Conservation (phyloP, 345 rosid species). For the Durio zibethinus region DNA sequence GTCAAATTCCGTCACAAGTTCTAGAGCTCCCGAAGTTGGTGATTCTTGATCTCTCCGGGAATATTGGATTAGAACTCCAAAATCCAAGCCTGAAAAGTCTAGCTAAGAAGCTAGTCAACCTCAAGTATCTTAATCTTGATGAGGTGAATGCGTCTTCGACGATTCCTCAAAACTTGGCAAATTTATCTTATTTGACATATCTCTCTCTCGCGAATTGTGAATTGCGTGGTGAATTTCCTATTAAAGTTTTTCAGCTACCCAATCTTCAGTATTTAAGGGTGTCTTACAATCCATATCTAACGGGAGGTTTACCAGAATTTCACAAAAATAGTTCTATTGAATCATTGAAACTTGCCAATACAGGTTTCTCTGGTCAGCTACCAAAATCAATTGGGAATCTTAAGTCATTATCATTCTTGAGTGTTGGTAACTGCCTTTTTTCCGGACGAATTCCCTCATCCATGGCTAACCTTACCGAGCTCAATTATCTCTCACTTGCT, state of each 20-base stretch:
- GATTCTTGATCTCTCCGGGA: too few species aligned
- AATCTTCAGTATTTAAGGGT: background rate
- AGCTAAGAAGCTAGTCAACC: background rate
- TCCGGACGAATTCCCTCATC: conserved; percentile 7
- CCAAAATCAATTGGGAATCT: conserved; percentile 18
- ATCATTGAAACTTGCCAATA: background rate
- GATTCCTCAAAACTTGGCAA: background rate
- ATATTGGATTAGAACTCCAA: too few species aligned
- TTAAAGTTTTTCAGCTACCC: background rate
- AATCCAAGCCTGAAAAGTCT: background rate
- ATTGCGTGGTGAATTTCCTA: conserved; percentile 11
- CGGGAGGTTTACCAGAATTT: conserved; percentile 10
- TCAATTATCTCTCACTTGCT: background rate
- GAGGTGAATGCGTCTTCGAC: background rate
- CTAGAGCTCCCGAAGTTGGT: too few species aligned
- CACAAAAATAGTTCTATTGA: background rate
- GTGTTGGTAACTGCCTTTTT: background rate
- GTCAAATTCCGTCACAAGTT: too few species aligned
- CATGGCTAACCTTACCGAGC: background rate
- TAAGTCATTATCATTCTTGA: background rate
- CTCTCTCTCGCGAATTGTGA: background rate
- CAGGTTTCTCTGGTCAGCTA: conserved; percentile 13
- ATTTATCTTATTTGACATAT: conserved; percentile 2
- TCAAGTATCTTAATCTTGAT: background rate
- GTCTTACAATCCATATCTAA: background rate